These are phyloP conservation scores for Morella rubra DNA, from an alignment of 306 rosid species.

Conservation along the genomic window DNA sequence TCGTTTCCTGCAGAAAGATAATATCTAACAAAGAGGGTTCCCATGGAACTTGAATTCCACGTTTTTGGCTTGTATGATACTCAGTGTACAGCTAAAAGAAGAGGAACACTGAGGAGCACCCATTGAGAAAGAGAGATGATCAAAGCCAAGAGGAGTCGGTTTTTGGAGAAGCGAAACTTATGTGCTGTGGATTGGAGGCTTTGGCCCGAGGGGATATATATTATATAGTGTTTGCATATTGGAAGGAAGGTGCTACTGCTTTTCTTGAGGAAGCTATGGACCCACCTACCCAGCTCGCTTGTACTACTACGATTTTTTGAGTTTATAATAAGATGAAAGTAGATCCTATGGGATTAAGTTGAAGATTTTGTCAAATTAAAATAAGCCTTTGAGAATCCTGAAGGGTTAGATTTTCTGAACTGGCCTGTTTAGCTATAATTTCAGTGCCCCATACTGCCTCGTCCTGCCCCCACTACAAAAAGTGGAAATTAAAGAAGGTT, in stretches of 20 bases:
- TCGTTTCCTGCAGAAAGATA: constrained; percentile 52
- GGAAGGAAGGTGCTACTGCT: background rate
- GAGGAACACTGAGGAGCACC: constrained; percentile 24
- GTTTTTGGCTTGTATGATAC: constrained; percentile 56
- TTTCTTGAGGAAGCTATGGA: background rate
- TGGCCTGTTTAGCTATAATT: background rate
- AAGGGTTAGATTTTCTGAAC: constrained; percentile 23
- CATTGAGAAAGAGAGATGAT: constrained; percentile 32
- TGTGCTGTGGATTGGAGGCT: background rate
- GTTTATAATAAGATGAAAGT: constrained; percentile 11
- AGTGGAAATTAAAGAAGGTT: too few species aligned
- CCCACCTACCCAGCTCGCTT: background rate
- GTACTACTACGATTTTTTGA: constrained; percentile 16
- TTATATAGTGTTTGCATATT: constrained; percentile 15
- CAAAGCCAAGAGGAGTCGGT: constrained; percentile 6
- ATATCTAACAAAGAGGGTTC: constrained; percentile 51
- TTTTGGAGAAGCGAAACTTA: constrained; percentile 3
- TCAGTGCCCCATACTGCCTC: background rate
- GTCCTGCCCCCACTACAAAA: background rate
- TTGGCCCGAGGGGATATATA: constrained; percentile 7
- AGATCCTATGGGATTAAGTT: constrained; percentile 27
- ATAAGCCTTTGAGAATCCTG: constrained; percentile 31
- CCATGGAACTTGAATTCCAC: constrained; percentile 35
- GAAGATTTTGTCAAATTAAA: constrained; percentile 38
- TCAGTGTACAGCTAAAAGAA: constrained; percentile 54